Evolutionary conservation across 371 early-diverging fungal genomes (phyloP).

Genomic region (Mortierella sp.): DNA sequence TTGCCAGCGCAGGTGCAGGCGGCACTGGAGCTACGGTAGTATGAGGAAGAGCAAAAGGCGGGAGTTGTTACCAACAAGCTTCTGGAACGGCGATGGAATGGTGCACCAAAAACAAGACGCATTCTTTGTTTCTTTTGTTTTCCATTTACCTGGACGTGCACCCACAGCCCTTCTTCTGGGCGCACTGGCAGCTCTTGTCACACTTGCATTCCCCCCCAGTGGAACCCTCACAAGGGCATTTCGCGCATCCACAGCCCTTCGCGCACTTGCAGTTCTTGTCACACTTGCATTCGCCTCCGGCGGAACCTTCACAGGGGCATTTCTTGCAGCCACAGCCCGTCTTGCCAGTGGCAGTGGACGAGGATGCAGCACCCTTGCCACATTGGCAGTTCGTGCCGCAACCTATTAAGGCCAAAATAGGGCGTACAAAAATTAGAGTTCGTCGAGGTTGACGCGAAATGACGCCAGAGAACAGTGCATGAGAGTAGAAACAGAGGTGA

Average conservation of each 20-base stretch:
- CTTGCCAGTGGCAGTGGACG: conserved; percentile 31
- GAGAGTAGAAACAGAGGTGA: not conserved
- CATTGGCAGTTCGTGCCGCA: conserved; percentile 43
- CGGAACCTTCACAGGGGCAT: conserved; percentile 20
- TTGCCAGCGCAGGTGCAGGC: conserved; percentile 26
- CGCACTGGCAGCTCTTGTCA: conserved; percentile 25
- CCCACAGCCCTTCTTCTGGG: conserved; percentile 19
- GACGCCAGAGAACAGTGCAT: conserved; percentile 14
- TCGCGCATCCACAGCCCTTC: conserved; percentile 28
- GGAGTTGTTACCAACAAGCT: not conserved
- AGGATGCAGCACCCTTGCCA: conserved; percentile 30
- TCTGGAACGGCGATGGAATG: too few relatives aligned
- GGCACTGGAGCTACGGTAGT: not conserved
- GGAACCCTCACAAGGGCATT: conserved; percentile 26
- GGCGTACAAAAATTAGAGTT: not conserved
- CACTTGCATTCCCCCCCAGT: conserved; percentile 40
- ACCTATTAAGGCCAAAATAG: conserved; percentile 3
- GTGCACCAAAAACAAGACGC: too few relatives aligned
- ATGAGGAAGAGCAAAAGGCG: not conserved
- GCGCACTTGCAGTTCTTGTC: too few relatives aligned
- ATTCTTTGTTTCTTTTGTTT: too few relatives aligned
- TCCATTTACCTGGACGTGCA: conserved; percentile 3
- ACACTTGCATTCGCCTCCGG: conserved; percentile 20
- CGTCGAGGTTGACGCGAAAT: conserved; percentile 19
- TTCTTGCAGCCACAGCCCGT: conserved; percentile 12